Conservation (phyloP, 208 protist species). For the Trichomonas vaginalis region DNA sequence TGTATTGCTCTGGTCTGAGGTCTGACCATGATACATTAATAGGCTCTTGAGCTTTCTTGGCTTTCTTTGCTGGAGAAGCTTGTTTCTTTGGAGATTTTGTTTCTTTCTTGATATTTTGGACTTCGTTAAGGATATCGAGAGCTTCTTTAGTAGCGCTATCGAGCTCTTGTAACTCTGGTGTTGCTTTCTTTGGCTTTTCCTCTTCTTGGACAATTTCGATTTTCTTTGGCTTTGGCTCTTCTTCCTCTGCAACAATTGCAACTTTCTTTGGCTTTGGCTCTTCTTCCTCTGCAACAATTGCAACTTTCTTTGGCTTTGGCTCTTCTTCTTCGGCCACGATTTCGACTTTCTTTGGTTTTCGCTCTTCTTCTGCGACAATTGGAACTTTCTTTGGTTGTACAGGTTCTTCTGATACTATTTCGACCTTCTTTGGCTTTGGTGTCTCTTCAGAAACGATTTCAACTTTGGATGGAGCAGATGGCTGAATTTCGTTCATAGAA, state of each 20-base stretch:
- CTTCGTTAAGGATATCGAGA: too few species aligned
- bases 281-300: background rate
- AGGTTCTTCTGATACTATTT: background rate
- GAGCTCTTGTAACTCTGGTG: background rate
- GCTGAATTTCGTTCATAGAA: background rate
- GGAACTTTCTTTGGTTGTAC: background rate
- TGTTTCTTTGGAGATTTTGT: background rate
- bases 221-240: background rate
- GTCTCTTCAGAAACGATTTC: background rate
- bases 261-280: background rate
- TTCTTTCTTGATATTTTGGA: background rate
- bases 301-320: background rate
- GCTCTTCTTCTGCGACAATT: background rate
- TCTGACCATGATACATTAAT: background rate
- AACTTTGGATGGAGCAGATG: background rate
- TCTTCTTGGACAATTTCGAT: background rate
- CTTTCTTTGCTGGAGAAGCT: background rate
- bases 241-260: background rate
- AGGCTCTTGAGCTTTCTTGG: background rate
- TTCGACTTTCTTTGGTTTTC: too few species aligned
- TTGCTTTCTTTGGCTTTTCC: background rate
- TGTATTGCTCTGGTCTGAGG: background rate
- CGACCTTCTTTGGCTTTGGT: background rate
- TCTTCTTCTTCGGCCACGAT: background rate
- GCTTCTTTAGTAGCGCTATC: background rate